A percentile compares a stretch with the other conserved stretches of the same genome.
phyloP scores from a whole-genome alignment of 768 basidiomycete species.

The Chalciporus piperatus region DNA sequence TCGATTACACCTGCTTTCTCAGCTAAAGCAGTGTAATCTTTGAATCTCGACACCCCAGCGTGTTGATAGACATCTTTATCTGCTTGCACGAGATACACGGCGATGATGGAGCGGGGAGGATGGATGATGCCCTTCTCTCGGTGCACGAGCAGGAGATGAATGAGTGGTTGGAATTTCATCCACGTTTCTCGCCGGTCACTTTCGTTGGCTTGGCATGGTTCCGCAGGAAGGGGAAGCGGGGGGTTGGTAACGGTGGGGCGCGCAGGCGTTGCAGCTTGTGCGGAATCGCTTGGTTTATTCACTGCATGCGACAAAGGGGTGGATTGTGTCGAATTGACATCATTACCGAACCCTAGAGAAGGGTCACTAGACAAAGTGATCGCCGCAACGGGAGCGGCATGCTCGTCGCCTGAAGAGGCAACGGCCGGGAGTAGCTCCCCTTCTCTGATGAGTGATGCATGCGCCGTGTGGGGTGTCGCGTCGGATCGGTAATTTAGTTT shows the following conservation, averaged over 20 bases:
- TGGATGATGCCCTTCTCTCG: conserved; percentile 29
- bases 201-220: conserved; percentile 5
- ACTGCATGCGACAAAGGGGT: conserved; percentile 3
- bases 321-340: conserved; percentile 2
- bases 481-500: conserved; percentile 2
- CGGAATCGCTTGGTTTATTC: conserved; percentile 1
- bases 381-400: neutral
- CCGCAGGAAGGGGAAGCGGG: conserved; percentile 5
- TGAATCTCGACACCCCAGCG: conserved; percentile 26
- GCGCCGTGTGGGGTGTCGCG: conserved; percentile 1
- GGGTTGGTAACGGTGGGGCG: conserved; percentile 1
- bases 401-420: conserved; percentile 2
- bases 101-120: conserved; percentile 41
- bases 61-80: conserved; percentile 28
- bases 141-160: conserved; percentile 20
- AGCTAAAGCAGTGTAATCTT: conserved; percentile 27
- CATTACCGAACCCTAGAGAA: neutral
- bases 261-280: neutral
- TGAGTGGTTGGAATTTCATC: conserved; percentile 30
- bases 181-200: conserved; percentile 12
- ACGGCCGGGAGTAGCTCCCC: conserved; percentile 2
- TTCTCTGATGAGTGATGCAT: conserved; percentile 9
- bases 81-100: conserved; percentile 28
- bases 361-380: neutral
- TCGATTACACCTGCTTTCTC: conserved; percentile 25